phyloP scores from a whole-genome alignment of 106 monocot species.

The Dioscorea dumetorum region DNA sequence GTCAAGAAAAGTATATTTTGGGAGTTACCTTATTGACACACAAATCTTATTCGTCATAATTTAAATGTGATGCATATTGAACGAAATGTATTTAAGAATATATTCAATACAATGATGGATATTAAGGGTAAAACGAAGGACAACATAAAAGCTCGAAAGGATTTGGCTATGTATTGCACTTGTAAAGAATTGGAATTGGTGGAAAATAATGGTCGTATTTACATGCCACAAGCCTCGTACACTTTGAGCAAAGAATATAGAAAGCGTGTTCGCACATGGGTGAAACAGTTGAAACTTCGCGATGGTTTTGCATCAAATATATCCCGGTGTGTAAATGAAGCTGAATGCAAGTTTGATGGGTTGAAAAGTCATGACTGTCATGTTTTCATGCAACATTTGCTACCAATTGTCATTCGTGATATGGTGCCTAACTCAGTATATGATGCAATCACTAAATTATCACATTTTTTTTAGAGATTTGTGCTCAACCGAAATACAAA shows the following conservation, averaged over 20 bases:
- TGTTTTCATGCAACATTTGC: background rate
- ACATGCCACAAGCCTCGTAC: background rate
- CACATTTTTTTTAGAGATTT: too few relatives aligned
- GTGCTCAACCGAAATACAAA: too few relatives aligned
- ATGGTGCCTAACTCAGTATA: background rate
- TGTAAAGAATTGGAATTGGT: background rate
- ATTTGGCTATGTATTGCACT: background rate
- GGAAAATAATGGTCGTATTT: background rate
- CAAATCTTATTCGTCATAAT: background rate
- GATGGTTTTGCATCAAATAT: background rate
- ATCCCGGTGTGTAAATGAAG: background rate
- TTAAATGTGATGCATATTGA: conserved; percentile 8
- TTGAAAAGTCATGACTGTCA: background rate
- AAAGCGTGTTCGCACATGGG: background rate
- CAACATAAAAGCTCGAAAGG: background rate
- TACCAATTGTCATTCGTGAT: background rate
- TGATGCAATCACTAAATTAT: background rate
- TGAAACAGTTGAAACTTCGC: background rate
- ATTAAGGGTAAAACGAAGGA: conserved; percentile 9
- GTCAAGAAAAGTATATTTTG: conserved; percentile 20
- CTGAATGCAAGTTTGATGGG: background rate
- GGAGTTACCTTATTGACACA: conserved; percentile 2
- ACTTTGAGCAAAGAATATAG: background rate
- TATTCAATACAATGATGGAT: background rate
- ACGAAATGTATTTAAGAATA: conserved; percentile 12